Evolutionary conservation across 768 basidiomycete genomes (phyloP).

Genomic region (Suillus lakei): DNA sequence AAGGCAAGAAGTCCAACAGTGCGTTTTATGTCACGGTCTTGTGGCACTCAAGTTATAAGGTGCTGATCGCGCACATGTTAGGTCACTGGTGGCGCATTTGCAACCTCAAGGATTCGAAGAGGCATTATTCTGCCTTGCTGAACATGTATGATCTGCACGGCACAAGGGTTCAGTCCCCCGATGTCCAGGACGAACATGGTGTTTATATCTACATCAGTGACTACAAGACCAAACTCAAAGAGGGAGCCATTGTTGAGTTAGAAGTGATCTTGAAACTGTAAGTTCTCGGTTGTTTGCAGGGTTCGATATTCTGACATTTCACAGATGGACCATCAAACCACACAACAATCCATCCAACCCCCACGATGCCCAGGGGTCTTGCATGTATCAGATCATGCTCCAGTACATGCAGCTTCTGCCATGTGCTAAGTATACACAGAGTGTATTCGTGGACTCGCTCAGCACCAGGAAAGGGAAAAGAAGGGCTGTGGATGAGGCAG

Average conservation of each 20-base stretch:
- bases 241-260: not conserved
- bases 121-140: not conserved
- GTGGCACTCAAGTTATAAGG: not conserved
- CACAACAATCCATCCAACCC: not conserved
- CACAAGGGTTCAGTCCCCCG: not conserved
- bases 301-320: not conserved
- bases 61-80: not conserved
- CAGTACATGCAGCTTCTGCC: not conserved
- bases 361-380: not conserved
- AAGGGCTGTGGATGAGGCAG: not conserved
- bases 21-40: no score
- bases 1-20: no score
- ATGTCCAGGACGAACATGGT: not conserved
- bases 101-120: constrained; percentile 14
- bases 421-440: not conserved
- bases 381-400: not conserved
- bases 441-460: not conserved
- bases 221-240: not conserved
- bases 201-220: not conserved
- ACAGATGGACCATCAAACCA: not conserved
- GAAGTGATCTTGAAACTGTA: not conserved
- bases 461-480: not conserved
- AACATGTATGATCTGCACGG: not conserved
- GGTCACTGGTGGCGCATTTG: not conserved
- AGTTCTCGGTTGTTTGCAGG: not conserved